These are phyloP conservation scores for Thalassiosira delicatula DNA, from an alignment of 352 stramenopile species.

Conservation along the genomic window DNA sequence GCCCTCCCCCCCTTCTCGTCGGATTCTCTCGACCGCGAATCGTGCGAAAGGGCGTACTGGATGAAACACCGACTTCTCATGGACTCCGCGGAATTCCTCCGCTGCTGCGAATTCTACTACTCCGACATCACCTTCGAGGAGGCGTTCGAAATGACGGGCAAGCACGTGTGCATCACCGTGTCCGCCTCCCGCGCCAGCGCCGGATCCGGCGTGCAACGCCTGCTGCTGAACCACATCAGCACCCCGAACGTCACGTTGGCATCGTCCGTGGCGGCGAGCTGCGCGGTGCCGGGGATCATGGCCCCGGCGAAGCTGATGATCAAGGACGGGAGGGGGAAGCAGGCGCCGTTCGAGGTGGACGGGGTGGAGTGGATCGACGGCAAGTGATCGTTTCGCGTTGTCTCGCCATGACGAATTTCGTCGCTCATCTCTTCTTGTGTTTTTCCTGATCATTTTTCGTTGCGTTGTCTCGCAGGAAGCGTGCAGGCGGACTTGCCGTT, in stretches of 20 bases:
- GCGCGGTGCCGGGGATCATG: constrained; percentile 91
- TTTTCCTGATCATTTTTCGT: too few species aligned
- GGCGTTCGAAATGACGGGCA: constrained; percentile 90
- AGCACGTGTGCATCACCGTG: constrained; percentile 93
- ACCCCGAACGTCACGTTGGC: constrained; percentile 91
- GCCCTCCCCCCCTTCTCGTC: too few species aligned
- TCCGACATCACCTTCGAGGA: constrained; percentile 91
- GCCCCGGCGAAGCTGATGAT: constrained; percentile 88
- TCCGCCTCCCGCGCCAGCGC: constrained; percentile 87
- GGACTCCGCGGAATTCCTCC: constrained; percentile 85
- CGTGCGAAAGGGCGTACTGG: too few species aligned
- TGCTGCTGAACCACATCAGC: constrained; percentile 92
- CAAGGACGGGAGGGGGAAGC: constrained; percentile 87
- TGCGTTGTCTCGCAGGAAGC: too few species aligned
- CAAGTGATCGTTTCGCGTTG: too few species aligned
- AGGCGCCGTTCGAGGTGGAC: constrained; percentile 90
- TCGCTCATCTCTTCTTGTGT: too few species aligned
- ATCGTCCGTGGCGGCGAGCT: constrained; percentile 90
- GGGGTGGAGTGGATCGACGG: constrained; percentile 93
- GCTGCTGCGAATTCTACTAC: constrained; percentile 93
- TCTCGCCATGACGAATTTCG: too few species aligned
- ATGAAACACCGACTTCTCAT: constrained; percentile 89
- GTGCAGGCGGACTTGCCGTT: constrained; percentile 88
- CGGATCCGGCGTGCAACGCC: constrained; percentile 78
- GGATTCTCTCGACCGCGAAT: too few species aligned